A percentile compares a stretch with the other conserved stretches of the same genome.
These are phyloP conservation scores for Inga leiocalycina DNA, from an alignment of 306 rosid species.

Conservation along the genomic window DNA sequence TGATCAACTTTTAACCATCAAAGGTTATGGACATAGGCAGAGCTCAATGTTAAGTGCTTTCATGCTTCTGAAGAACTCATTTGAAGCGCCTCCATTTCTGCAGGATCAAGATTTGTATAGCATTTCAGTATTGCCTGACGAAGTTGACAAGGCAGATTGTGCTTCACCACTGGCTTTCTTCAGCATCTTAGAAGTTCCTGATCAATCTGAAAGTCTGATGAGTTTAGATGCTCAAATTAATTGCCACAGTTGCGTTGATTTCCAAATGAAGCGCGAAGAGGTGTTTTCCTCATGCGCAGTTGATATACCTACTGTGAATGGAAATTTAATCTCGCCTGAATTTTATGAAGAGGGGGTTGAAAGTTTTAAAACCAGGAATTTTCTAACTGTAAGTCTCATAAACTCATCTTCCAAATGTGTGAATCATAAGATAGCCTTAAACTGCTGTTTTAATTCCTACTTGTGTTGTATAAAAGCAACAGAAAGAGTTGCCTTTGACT, in stretches of 20 bases:
- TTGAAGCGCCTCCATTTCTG: slow-evolving; percentile 24
- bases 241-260: slow-evolving; percentile 67
- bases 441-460: neutral
- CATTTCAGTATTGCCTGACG: slow-evolving; percentile 59
- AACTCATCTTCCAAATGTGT: slow-evolving; percentile 26
- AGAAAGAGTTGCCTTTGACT: neutral
- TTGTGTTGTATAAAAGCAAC: neutral
- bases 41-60: slow-evolving; percentile 13
- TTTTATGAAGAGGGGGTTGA: slow-evolving; percentile 61
- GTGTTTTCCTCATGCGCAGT: slow-evolving; percentile 62
- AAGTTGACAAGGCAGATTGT: slow-evolving; percentile 49
- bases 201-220: slow-evolving; percentile 51
- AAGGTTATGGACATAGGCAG: slow-evolving; percentile 4
- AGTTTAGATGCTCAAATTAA: slow-evolving; percentile 54
- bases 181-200: slow-evolving; percentile 67
- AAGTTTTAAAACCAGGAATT: slow-evolving; percentile 57
- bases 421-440: slow-evolving; percentile 21
- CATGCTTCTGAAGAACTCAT: neutral
- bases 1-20: slow-evolving; percentile 11
- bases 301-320: slow-evolving; percentile 61
- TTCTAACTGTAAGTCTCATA: slow-evolving; percentile 60
- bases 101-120: slow-evolving; percentile 74
- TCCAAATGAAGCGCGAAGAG: slow-evolving; percentile 55
- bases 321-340: slow-evolving; percentile 51
- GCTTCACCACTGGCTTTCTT: slow-evolving; percentile 60